Percentiles rank a stretch among this genome's conserved stretches.
phyloP scores from a whole-genome alignment of 305 asterid genomes.

The Plantago coronopus region DNA sequence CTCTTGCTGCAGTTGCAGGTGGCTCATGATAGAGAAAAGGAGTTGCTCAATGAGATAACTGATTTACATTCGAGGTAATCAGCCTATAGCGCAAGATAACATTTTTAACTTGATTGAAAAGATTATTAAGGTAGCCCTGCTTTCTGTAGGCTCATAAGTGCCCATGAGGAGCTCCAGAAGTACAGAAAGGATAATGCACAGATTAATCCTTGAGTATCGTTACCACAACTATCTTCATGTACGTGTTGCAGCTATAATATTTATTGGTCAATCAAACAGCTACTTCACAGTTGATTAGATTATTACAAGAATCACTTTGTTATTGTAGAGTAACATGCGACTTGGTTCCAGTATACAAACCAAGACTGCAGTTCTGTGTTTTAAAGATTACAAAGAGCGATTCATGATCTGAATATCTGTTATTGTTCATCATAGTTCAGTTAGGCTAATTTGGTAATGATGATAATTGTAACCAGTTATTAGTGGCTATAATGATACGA shows the following conservation, averaged over 20 bases:
- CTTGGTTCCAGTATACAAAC: background rate
- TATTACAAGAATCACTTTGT: background rate
- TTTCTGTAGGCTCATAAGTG: slow-evolving; percentile 52
- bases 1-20: slow-evolving; percentile 55
- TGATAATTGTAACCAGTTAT: too few species aligned
- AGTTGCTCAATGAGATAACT: slow-evolving; percentile 63
- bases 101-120: background rate
- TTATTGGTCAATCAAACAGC: background rate
- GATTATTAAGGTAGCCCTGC: slow-evolving; percentile 10
- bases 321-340: background rate
- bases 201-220: slow-evolving; percentile 29
- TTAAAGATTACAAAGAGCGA: background rate
- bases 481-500: too few species aligned
- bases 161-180: slow-evolving; percentile 76
- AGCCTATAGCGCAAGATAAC: background rate
- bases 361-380: background rate
- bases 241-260: background rate
- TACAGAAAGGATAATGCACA: slow-evolving; percentile 50
- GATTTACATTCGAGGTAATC: slow-evolving; percentile 79
- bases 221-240: slow-evolving; percentile 15
- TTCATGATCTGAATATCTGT: background rate
- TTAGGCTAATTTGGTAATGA: too few species aligned
- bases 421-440: too few species aligned
- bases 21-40: slow-evolving; percentile 82
- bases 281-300: background rate